Conservation (phyloP, 148 eudicot genomes). For the Rhododendron ferrugineum region DNA sequence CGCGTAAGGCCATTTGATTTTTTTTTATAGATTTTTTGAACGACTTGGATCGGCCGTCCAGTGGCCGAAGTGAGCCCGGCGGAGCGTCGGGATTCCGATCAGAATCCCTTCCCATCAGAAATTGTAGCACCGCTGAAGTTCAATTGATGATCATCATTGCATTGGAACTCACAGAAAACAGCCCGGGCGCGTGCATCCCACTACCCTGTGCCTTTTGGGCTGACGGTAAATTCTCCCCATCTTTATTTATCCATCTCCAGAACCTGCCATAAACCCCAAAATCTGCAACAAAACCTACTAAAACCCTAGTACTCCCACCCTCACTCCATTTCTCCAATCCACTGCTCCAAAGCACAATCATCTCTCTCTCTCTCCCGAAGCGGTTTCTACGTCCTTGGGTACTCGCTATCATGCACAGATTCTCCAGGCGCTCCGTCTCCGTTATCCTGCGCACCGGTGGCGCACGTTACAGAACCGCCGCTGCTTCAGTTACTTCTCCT, state of each 20-base stretch:
- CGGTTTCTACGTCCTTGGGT: background rate
- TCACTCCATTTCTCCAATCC: background rate
- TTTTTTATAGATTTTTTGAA: too few species aligned
- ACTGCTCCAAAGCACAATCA: background rate
- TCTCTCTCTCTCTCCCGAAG: background rate
- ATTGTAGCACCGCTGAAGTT: too few species aligned
- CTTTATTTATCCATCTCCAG: constrained; percentile 26
- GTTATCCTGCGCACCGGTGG: constrained; percentile 43
- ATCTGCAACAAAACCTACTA: constrained; percentile 12
- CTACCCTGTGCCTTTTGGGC: too few species aligned
- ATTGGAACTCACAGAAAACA: too few species aligned
- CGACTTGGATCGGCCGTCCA: too few species aligned
- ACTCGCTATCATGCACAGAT: constrained; percentile 44
- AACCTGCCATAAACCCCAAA: constrained; percentile 28
- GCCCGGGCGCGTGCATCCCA: too few species aligned
- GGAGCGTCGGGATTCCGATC: too few species aligned
- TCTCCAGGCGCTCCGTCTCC: constrained; percentile 56
- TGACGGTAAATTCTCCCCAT: too few species aligned
- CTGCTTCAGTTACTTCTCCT: constrained; percentile 32
- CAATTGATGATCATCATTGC: too few species aligned
- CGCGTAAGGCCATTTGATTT: too few species aligned
- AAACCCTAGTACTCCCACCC: constrained; percentile 23
- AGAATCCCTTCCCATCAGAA: too few species aligned
- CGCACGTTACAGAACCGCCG: constrained; percentile 33
- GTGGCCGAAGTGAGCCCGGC: too few species aligned